Percentiles rank a stretch among this genome's conserved stretches.
Evolutionary conservation across 2,329 filamentous ascomycete genomes (phyloP).

Genomic region (Colletotrichum eremochloae): DNA sequence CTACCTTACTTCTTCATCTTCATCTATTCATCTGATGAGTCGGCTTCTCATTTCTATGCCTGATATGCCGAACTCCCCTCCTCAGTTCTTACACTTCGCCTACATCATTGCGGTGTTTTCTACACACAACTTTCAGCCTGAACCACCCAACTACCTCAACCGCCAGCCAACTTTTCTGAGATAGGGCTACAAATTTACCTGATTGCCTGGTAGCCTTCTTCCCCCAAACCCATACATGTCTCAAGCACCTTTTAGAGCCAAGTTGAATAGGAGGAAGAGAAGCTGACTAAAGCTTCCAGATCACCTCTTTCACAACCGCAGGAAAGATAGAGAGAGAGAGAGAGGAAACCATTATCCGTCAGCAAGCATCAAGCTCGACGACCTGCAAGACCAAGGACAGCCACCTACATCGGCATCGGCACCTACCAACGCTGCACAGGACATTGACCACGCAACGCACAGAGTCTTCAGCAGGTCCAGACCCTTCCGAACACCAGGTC

Average conservation of each 20-base stretch:
- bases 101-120: background rate
- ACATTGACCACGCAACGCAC: constrained; percentile 18
- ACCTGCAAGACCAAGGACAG: constrained; percentile 1
- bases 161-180: constrained; percentile 13
- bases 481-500: background rate
- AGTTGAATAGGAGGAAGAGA: background rate
- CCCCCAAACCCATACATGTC: constrained; percentile 1
- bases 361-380: background rate
- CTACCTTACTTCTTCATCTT: background rate
- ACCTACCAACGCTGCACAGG: background rate
- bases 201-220: background rate
- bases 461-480: constrained; percentile 10
- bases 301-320: background rate
- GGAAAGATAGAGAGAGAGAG: background rate
- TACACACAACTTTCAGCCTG: background rate
- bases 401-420: background rate
- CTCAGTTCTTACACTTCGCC: constrained; percentile 6
- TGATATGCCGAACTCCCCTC: background rate
- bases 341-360: background rate
- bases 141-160: constrained; percentile 1
- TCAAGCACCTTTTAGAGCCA: constrained; percentile 10
- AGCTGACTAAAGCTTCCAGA: constrained; percentile 12
- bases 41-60: background rate
- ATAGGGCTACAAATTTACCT: background rate
- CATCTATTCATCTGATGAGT: background rate